A percentile compares a stretch with the other conserved stretches of the same genome.
Conservation (phyloP, 345 rosid genomes). For the Boechera divaricarpa region DNA sequence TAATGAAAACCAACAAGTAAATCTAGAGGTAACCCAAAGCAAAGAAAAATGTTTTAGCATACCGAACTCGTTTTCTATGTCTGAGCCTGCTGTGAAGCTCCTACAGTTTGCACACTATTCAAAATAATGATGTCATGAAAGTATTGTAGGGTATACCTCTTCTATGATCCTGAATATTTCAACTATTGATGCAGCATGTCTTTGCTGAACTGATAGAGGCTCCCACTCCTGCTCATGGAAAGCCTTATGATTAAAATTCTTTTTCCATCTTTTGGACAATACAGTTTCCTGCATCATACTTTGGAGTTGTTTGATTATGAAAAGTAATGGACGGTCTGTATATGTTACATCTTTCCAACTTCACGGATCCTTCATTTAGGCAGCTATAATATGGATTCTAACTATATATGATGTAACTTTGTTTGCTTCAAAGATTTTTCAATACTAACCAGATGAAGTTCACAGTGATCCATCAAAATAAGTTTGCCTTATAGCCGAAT, state of each 20-base stretch:
- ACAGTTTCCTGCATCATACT: constrained; percentile 15
- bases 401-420: constrained; percentile 13
- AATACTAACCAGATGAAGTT: constrained; percentile 24
- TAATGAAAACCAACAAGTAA: constrained; percentile 15
- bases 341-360: constrained; percentile 11
- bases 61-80: neutral
- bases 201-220: constrained; percentile 89
- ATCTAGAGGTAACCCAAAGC: constrained; percentile 16
- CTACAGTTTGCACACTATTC: constrained; percentile 20
- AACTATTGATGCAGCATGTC: constrained; percentile 80
- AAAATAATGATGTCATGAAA: constrained; percentile 14
- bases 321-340: constrained; percentile 19
- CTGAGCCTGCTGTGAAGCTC: constrained; percentile 23
- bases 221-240: constrained; percentile 84
- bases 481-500: constrained; percentile 4
- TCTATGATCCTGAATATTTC: constrained; percentile 98
- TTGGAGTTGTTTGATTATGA: constrained; percentile 1
- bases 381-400: neutral
- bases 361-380: constrained; percentile 16
- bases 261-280: constrained; percentile 18
- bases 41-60: neutral
- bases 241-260: constrained; percentile 13
- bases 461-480: constrained; percentile 10
- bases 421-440: neutral
- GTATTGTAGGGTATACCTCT: constrained; percentile 64